phyloP scores from a whole-genome alignment of 495 filamentous ascomycete genomes.

The Chaetomium cochliodes region DNA sequence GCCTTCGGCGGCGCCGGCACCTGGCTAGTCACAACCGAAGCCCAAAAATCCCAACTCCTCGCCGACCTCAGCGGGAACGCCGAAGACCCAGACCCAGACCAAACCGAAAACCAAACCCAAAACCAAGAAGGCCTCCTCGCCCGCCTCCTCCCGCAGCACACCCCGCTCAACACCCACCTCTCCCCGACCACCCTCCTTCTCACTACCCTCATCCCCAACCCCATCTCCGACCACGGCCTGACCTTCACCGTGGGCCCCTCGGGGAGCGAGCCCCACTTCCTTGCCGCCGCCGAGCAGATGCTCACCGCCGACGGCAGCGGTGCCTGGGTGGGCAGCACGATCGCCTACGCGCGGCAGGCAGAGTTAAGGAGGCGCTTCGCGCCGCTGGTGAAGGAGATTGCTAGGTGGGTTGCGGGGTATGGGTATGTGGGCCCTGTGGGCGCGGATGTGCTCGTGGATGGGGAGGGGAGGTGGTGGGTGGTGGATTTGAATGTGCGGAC shows the following conservation, averaged over 20 bases:
- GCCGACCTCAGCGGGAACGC: constrained; percentile 19
- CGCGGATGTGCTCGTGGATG: constrained; percentile 28
- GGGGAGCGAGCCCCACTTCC: constrained; percentile 27
- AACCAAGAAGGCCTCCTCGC: constrained; percentile 21
- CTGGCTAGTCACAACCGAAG: constrained; percentile 29
- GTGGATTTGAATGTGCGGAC: constrained; percentile 41
- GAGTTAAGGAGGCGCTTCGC: constrained; percentile 27
- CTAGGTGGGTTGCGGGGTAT: constrained; percentile 26
- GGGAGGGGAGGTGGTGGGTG: constrained; percentile 23
- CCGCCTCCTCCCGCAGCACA: constrained; percentile 33
- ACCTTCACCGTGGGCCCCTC: constrained; percentile 33
- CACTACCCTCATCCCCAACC: constrained; percentile 29
- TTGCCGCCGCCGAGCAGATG: constrained; percentile 37
- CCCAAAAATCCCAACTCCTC: constrained; percentile 27
- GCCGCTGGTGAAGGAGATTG: constrained; percentile 25
- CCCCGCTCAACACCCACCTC: constrained; percentile 29
- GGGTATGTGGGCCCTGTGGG: constrained; percentile 39
- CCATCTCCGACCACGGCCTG: constrained; percentile 34
- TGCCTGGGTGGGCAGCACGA: constrained; percentile 36
- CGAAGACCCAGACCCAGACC: neutral
- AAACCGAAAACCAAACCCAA: neutral
- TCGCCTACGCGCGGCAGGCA: constrained; percentile 32
- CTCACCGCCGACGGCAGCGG: neutral
- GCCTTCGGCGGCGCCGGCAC: constrained; percentile 40
- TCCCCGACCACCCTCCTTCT: constrained; percentile 30